Base-by-base conservation (phyloP, 208 protist species). In the Wallacemonas collosoma region DNA sequence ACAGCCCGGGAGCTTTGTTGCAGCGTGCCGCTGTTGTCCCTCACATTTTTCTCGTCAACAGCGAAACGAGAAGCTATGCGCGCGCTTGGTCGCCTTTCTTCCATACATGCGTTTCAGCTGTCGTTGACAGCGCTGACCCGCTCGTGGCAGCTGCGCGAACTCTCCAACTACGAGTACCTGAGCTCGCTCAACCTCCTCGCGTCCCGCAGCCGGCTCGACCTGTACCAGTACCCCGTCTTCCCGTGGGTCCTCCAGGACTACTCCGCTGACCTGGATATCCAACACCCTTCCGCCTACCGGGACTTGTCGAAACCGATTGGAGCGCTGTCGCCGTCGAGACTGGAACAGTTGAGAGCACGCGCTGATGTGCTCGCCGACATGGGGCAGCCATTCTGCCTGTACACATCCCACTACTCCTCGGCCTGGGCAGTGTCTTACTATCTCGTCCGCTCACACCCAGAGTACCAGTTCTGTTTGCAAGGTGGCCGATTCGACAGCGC, bases 341-440 rank as follows among this genome's bases (percentile, higher is more conserved):
- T 98, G 9, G 56, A 73, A 3, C 58, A 68, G 51, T 88, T 98
- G 36, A 68, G 68, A 26, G 73, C 85, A 65, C 77, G 88, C 14
- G 75, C 73, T 5, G 44, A 67, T 17, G 72, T 81, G n/a, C 61
- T 91, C 47, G 66, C 39, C 5, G 75, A 85, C 41, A 62, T 75
- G 43, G 86, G 77, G 72, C 80, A 89, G 58, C 39, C 65, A 1
- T 38, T 53, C 3, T 88, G 90, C 61, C 79, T 99, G 0, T 99
- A 98, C 72, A 95, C 96, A 3, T 98, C 96, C 6, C 98, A 99
- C 81, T 99, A 99, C 79, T 98, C 93, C 14, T 97, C 90, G 14
- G 93, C 97, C 0, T 95, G 83, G 9, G 98, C 98, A 51, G 95
- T 99, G 4, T 69, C 98, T 3, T 98, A 96, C 72, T 99, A 94